phyloP scores from a whole-genome alignment of 345 rosid species.

The Eucalyptus polybractea region DNA sequence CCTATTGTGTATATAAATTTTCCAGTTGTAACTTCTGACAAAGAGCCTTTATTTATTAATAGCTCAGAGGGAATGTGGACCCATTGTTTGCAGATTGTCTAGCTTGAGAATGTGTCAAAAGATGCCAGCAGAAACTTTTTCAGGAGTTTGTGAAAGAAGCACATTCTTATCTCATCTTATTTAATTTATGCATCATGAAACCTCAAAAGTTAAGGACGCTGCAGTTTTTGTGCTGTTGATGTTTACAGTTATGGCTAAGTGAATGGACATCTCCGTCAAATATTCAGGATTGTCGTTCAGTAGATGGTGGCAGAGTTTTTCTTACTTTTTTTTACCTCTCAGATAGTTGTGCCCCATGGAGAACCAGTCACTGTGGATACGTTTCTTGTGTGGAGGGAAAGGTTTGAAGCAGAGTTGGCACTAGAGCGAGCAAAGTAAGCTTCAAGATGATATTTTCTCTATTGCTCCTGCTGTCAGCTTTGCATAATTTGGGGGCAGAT shows the following conservation, averaged over 20 bases:
- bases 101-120: neutral
- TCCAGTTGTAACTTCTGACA: neutral
- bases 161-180: neutral
- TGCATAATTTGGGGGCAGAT: neutral
- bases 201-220: neutral
- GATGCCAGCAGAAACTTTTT: neutral
- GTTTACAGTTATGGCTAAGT: neutral
- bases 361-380: constrained; percentile 94
- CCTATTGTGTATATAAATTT: neutral
- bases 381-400: constrained; percentile 93
- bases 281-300: neutral
- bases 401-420: constrained; percentile 95
- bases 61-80: neutral
- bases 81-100: neutral
- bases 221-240: neutral
- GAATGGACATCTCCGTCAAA: neutral
- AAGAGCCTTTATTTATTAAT: neutral
- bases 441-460: neutral
- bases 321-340: neutral
- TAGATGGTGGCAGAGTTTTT: neutral
- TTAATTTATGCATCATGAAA: neutral
- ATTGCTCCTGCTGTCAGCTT: neutral
- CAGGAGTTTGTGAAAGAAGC: neutral
- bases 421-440: constrained; percentile 97
- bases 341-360: constrained; percentile 93